phyloP scores from a whole-genome alignment of 2,329 filamentous ascomycete genomes.

The Annulohypoxylon truncatum region DNA sequence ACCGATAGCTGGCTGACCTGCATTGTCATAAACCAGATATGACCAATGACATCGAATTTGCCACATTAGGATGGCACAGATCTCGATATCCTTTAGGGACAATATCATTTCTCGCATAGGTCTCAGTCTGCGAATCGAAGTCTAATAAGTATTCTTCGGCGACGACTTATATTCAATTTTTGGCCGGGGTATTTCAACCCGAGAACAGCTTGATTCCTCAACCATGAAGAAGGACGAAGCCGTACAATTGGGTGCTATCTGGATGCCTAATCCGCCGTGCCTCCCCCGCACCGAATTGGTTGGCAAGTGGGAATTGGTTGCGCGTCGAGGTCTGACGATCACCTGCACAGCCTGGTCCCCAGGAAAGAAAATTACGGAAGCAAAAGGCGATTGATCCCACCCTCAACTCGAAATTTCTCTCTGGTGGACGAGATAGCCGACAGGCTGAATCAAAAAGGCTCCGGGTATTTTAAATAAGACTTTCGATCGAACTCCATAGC shows the following conservation, averaged over 20 bases:
- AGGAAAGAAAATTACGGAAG: neutral
- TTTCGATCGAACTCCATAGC: neutral
- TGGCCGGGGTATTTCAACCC: neutral
- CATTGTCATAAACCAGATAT: neutral
- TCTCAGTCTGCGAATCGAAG: neutral
- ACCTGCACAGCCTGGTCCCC: constrained; percentile 14
- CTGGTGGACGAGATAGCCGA: neutral
- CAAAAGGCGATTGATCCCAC: neutral
- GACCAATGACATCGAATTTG: neutral
- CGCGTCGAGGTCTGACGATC: constrained; percentile 14
- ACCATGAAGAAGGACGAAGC: neutral
- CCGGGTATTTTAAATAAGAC: neutral
- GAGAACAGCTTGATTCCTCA: neutral
- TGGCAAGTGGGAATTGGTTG: neutral
- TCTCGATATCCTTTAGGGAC: neutral
- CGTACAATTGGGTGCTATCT: constrained; percentile 11
- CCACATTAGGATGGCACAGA: neutral
- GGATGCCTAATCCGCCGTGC: constrained; percentile 12
- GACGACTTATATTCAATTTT: neutral
- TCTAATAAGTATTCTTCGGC: neutral
- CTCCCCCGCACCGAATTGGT: constrained; percentile 6
- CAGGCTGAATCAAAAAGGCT: neutral
- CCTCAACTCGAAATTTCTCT: neutral
- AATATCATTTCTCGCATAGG: neutral
- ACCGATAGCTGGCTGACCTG: neutral